A percentile compares a stretch with the other conserved stretches of the same genome.
Conservation (phyloP, 129 eudicot species). For the Flaveria robusta region DNA sequence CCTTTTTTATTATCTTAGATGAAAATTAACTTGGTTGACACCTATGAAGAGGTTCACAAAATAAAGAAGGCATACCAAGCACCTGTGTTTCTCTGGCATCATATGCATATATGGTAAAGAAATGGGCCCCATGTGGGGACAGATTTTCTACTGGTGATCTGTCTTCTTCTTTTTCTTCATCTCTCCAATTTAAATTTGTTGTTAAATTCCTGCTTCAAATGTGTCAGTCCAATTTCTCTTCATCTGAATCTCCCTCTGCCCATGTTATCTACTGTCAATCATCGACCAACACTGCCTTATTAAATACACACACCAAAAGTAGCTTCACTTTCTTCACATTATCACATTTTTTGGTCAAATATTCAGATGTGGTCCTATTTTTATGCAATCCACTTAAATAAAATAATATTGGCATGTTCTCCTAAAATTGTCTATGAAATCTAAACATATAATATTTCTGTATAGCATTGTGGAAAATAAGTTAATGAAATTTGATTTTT, state of each 20-base stretch:
- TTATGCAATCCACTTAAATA: slow-evolving; percentile 8
- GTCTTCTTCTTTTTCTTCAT: slow-evolving; percentile 35
- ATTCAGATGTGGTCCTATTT: slow-evolving; percentile 36
- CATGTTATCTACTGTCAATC: slow-evolving; percentile 58
- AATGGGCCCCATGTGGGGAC: slow-evolving; percentile 40
- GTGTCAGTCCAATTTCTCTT: slow-evolving; percentile 37
- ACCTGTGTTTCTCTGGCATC: slow-evolving; percentile 42
- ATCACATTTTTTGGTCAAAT: slow-evolving; percentile 28
- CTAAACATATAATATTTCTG: neutral
- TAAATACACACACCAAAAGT: slow-evolving; percentile 32
- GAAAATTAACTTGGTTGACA: neutral
- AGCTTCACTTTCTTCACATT: slow-evolving; percentile 24
- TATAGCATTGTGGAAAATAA: neutral
- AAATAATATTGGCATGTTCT: slow-evolving; percentile 1
- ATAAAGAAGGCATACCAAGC: slow-evolving; percentile 24
- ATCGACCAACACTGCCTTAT: slow-evolving; percentile 34
- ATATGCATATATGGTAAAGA: neutral
- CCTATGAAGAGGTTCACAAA: slow-evolving; percentile 13
- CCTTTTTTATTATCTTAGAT: no score
- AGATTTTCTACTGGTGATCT: slow-evolving; percentile 45
- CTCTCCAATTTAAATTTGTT: slow-evolving; percentile 22
- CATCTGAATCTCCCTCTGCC: slow-evolving; percentile 39
- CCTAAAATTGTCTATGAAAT: neutral
- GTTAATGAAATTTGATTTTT: neutral
- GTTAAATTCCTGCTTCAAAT: slow-evolving; percentile 32